Conservation (phyloP, 2,329 filamentous ascomycete genomes). For the Passalora sequoiae region DNA sequence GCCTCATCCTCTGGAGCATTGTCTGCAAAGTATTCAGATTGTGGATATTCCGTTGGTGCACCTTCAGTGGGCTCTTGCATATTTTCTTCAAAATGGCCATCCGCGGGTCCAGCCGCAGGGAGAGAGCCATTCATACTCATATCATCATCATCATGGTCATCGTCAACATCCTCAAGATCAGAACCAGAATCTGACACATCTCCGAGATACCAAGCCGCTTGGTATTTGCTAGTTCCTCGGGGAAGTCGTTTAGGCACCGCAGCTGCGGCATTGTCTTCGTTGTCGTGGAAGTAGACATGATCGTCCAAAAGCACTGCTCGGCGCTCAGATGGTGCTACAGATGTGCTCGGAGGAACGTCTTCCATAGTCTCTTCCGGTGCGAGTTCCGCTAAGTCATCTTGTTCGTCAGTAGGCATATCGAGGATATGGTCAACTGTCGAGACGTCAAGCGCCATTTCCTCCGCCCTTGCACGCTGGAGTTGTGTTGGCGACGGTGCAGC, state of each 20-base stretch:
- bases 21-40: slow-evolving; percentile 87
- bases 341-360: slow-evolving; percentile 57
- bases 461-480: slow-evolving; percentile 49
- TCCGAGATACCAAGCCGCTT: slow-evolving; percentile 86
- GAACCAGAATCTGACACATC: slow-evolving; percentile 80
- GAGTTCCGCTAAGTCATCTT: slow-evolving; percentile 74
- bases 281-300: slow-evolving; percentile 96
- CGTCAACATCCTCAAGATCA: slow-evolving; percentile 63
- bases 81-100: slow-evolving; percentile 56
- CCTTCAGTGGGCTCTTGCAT: slow-evolving; percentile 56
- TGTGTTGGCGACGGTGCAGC: slow-evolving; percentile 62
- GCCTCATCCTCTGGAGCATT: slow-evolving; percentile 76
- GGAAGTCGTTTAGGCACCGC: slow-evolving; percentile 69
- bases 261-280: slow-evolving; percentile 60
- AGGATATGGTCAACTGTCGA: slow-evolving; percentile 55
- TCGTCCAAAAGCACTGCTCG: slow-evolving; percentile 93
- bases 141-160: slow-evolving; percentile 57
- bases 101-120: slow-evolving; percentile 62
- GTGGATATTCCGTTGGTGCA: slow-evolving; percentile 76
- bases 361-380: slow-evolving; percentile 82
- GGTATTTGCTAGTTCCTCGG: slow-evolving; percentile 87
- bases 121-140: slow-evolving; percentile 47
- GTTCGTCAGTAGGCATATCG: slow-evolving; percentile 69
- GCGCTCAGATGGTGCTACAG: slow-evolving; percentile 45
- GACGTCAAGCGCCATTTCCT: slow-evolving; percentile 63